Evolutionary conservation across 345 rosid genomes (phyloP), one percentile per base, ranked within the genome.

Genomic region (Brassica carinata): DNA sequence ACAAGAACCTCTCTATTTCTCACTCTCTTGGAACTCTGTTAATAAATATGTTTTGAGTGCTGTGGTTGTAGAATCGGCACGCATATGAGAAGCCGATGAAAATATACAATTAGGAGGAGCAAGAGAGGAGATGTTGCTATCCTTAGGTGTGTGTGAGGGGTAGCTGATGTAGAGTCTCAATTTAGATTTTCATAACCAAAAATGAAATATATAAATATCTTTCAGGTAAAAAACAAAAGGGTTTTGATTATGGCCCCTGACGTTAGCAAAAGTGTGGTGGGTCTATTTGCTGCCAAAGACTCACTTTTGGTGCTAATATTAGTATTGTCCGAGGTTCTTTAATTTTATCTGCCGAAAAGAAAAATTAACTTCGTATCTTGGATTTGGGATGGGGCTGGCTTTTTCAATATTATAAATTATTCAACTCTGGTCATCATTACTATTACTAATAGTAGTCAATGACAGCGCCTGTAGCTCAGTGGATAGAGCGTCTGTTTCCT

Each of bases 401-500:
- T 40, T 8, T 23, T 23, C 26, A 23, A 23, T 23, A 23, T 23
- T 23, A 23, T 23, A 23, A 23, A 23, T 23, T 23, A 23, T 23
- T 23, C 26, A 23, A 23, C 26, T 23, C 26, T 23, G 26, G 26
- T 23, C 26, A 23, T 23, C 26, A 23, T 23, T 23, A 23, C 26
- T 23, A 23, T 23, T 23, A 23, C 26, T 23, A 23, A 23, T 23
- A 23, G 26, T 23, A 23, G 26, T 23, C 26, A 23, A 23, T 23
- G 26, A 23, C 26, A 29, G 98, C 98, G 89, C 96, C 87, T 87
- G 94, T 92, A 92, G 99, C 94, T 96, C 95, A 90, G 95, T 93
- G 97, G 94, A 92, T 92, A 93, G 96, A 90, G 97, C 93, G 97
- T 90, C 97, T 90, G 97, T 92, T 92, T 96, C 98, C 94, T 92